Conservation (phyloP, 805 yeast genomes). For the Priceomyces fermenticarens region DNA sequence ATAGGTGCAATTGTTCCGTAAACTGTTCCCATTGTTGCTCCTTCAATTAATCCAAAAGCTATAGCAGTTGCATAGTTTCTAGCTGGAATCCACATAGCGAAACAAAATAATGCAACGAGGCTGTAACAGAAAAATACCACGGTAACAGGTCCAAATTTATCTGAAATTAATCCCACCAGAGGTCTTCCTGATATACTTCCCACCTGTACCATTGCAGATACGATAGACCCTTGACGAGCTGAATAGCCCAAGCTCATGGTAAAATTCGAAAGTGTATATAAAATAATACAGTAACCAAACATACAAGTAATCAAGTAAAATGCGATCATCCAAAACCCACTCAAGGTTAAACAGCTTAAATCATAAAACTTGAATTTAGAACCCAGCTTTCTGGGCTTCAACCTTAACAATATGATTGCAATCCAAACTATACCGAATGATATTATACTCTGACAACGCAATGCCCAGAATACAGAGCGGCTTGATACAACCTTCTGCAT, state of each 20-base stretch:
- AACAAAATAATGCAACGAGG: slow-evolving; percentile 24
- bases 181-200: slow-evolving; percentile 61
- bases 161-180: slow-evolving; percentile 48
- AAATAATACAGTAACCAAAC: slow-evolving; percentile 59
- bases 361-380: slow-evolving; percentile 39
- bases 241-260: slow-evolving; percentile 59
- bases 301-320: slow-evolving; percentile 46
- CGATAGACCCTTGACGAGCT: slow-evolving; percentile 52
- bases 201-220: slow-evolving; percentile 57
- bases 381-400: slow-evolving; percentile 15
- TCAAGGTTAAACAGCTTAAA: slow-evolving; percentile 28
- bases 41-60: slow-evolving; percentile 50
- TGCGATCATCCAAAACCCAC: slow-evolving; percentile 42
- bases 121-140: slow-evolving; percentile 26
- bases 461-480: slow-evolving; percentile 46
- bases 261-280: slow-evolving; percentile 59
- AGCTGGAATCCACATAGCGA: slow-evolving; percentile 47
- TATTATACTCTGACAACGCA: slow-evolving; percentile 45
- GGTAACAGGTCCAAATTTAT: slow-evolving; percentile 51
- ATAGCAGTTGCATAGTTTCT: slow-evolving; percentile 55
- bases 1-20: slow-evolving; percentile 56
- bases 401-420: slow-evolving; percentile 16
- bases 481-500: slow-evolving; percentile 42
- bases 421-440: slow-evolving; percentile 25
- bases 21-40: slow-evolving; percentile 58